Evolutionary conservation across 78 protist genomes (phyloP).

Genomic region (Cavenderia fasciculata): DNA sequence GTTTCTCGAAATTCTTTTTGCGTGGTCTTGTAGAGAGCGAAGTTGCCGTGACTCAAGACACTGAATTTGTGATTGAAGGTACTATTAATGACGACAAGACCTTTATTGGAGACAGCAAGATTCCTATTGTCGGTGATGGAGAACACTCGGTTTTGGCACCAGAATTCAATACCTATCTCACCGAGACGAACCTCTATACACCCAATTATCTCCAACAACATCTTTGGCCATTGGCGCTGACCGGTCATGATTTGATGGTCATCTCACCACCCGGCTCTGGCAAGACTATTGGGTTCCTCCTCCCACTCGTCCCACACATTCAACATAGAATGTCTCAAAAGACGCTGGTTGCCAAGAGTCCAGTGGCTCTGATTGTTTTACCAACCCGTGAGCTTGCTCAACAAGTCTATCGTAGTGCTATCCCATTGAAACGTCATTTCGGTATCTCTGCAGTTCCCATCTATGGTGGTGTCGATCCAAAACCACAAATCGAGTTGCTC

Average conservation of each 20-base stretch:
- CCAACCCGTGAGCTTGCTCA: slow-evolving; percentile 98
- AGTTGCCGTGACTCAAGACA: neutral
- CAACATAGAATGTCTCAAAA: neutral
- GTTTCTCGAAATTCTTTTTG: no score
- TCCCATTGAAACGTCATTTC: slow-evolving; percentile 85
- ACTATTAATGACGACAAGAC: neutral
- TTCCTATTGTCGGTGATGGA: slow-evolving; percentile 16
- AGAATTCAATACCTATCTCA: slow-evolving; percentile 1
- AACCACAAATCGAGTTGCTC: slow-evolving; percentile 91
- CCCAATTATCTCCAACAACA: slow-evolving; percentile 98
- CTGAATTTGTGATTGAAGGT: neutral
- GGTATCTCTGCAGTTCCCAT: slow-evolving; percentile 80
- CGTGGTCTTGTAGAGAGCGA: neutral
- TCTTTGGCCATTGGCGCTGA: slow-evolving; percentile 88
- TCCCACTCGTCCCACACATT: slow-evolving; percentile 77
- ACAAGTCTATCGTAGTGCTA: slow-evolving; percentile 93
- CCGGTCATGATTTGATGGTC: slow-evolving; percentile 96
- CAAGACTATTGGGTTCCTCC: slow-evolving; percentile 94
- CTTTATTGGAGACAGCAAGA: neutral
- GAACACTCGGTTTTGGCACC: slow-evolving; percentile 12
- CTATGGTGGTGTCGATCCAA: slow-evolving; percentile 96
- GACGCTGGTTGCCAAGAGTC: slow-evolving; percentile 14
- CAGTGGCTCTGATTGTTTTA: slow-evolving; percentile 91
- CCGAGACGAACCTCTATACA: slow-evolving; percentile 44
- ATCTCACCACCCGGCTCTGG: slow-evolving; percentile 98